Percentiles rank a stretch among this genome's conserved stretches.
Conservation (phyloP, 2,329 filamentous ascomycete genomes). For the Neonectria sp. region DNA sequence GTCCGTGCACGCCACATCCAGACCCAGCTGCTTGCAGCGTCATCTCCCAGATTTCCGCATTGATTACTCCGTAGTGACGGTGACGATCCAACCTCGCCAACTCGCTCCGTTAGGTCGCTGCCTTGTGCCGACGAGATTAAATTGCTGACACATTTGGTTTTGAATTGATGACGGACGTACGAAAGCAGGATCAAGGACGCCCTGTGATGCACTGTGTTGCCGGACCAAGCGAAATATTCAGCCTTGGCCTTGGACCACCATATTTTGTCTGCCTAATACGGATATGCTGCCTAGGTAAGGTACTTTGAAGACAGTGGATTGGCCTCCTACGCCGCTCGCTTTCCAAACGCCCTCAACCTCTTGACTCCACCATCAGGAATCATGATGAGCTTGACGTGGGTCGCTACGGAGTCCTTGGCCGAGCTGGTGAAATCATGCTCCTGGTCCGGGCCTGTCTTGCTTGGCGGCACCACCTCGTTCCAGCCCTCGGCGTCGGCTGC, state of each 20-base stretch:
- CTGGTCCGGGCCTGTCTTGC: conserved; percentile 79
- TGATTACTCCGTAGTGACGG: background rate
- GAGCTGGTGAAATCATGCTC: conserved; percentile 77
- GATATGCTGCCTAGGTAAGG: background rate
- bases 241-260: background rate
- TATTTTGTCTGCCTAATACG: conserved; percentile 21
- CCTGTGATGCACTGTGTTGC: conserved; percentile 3
- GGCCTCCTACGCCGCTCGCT: conserved; percentile 45
- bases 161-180: conserved; percentile 29
- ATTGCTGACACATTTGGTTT: conserved; percentile 38
- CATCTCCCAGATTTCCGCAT: conserved; percentile 19
- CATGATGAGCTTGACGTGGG: conserved; percentile 91
- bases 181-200: background rate
- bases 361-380: conserved; percentile 96
- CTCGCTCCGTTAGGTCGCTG: conserved; percentile 10
- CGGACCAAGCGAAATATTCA: background rate
- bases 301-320: background rate
- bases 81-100: background rate
- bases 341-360: conserved; percentile 73
- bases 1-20: conserved; percentile 26
- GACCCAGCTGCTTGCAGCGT: conserved; percentile 9
- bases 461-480: conserved; percentile 76
- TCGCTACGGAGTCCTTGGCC: conserved; percentile 74
- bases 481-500: conserved; percentile 72
- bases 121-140: conserved; percentile 29